These are phyloP conservation scores for Fulvia fulva DNA, from an alignment of 2,329 filamentous ascomycete genomes.

Conservation along the genomic window DNA sequence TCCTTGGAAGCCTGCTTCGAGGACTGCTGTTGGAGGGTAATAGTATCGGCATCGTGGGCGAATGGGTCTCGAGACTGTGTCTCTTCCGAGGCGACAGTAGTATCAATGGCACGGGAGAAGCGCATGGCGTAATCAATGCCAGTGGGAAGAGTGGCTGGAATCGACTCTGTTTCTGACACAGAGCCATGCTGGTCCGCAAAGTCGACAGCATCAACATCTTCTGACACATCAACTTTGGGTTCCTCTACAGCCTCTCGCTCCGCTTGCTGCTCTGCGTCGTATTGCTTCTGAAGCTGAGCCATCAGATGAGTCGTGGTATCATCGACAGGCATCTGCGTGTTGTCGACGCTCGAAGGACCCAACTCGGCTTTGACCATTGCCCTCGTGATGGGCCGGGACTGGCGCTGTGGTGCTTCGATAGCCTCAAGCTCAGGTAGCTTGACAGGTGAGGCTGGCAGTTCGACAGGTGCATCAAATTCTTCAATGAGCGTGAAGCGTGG, in stretches of 20 bases:
- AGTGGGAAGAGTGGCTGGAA: slow-evolving; percentile 22
- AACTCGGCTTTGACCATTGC: slow-evolving; percentile 35
- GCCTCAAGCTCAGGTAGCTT: slow-evolving; percentile 29
- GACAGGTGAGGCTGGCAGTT: slow-evolving; percentile 34
- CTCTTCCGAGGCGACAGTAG: slow-evolving; percentile 27
- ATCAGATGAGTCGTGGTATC: slow-evolving; percentile 18
- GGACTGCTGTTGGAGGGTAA: slow-evolving; percentile 31
- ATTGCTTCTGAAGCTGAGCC: slow-evolving; percentile 12
- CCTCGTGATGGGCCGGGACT: slow-evolving; percentile 31
- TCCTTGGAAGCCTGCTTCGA: slow-evolving; percentile 12
- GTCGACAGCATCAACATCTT: neutral
- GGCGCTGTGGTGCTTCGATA: slow-evolving; percentile 19
- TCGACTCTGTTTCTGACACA: slow-evolving; percentile 18
- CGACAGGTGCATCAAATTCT: slow-evolving; percentile 32
- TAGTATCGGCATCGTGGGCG: slow-evolving; percentile 32
- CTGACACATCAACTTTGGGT: neutral
- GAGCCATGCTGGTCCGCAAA: slow-evolving; percentile 11
- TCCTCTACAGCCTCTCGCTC: neutral
- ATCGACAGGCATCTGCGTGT: slow-evolving; percentile 18
- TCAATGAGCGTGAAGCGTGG: slow-evolving; percentile 32
- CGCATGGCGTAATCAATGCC: slow-evolving; percentile 32
- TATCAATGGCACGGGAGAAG: slow-evolving; percentile 31
- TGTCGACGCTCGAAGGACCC: slow-evolving; percentile 26
- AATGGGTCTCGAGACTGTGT: slow-evolving; percentile 33
- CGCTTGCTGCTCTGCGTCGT: slow-evolving; percentile 1